These are phyloP conservation scores for Exophiala lecanii-corni DNA, from an alignment of 2,329 filamentous ascomycete species.

Conservation along the genomic window DNA sequence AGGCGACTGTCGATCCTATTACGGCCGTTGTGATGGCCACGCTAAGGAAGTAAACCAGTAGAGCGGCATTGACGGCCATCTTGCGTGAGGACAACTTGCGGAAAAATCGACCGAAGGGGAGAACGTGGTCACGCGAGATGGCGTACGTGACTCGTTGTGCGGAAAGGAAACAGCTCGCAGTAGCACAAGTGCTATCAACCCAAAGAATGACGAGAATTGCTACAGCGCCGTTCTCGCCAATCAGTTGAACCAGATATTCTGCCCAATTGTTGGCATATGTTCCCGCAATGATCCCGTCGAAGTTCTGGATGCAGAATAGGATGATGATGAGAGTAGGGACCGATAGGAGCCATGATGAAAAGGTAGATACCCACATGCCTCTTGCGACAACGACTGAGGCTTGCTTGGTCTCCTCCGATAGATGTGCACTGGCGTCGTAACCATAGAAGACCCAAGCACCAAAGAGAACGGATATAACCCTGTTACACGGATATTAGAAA, in stretches of 20 bases:
- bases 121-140: conserved; percentile 38
- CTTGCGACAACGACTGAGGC: conserved; percentile 35
- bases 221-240: conserved; percentile 34
- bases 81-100: conserved; percentile 31
- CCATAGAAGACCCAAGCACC: conserved; percentile 37
- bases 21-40: conserved; percentile 35
- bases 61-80: conserved; percentile 36
- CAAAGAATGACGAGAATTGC: conserved; percentile 35
- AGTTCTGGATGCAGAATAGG: conserved; percentile 41
- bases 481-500: conserved; percentile 5
- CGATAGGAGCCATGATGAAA: conserved; percentile 36
- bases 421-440: conserved; percentile 35
- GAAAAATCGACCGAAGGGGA: conserved; percentile 36
- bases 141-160: conserved; percentile 40
- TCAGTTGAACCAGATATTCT: conserved; percentile 36
- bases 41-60: conserved; percentile 31
- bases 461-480: conserved; percentile 33
- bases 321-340: conserved; percentile 37
- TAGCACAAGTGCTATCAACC: conserved; percentile 37
- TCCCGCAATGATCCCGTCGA: conserved; percentile 35
- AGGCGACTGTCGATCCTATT: conserved; percentile 36
- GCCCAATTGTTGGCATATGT: conserved; percentile 39
- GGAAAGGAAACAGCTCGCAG: conserved; percentile 36
- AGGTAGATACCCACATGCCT: conserved; percentile 37
- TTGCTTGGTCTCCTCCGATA: conserved; percentile 37